Percentiles rank a stretch among this genome's conserved stretches.
phyloP scores from a whole-genome alignment of 1,284 basidiomycete species.

The Laetiporus sulphureus region DNA sequence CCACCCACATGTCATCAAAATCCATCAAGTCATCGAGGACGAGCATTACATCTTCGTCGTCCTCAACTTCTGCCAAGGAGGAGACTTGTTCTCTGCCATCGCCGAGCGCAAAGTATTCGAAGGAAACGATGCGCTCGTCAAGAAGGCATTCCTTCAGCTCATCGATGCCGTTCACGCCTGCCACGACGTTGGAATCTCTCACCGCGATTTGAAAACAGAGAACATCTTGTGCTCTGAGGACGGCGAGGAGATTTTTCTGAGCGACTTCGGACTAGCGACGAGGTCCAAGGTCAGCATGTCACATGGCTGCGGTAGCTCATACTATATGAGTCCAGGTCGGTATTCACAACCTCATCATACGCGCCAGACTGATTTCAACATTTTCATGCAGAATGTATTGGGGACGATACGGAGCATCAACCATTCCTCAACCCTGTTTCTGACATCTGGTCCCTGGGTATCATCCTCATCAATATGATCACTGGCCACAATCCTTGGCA shows the following conservation, averaged over 20 bases:
- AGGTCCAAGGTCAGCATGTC: constrained; percentile 37
- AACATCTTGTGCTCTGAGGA: constrained; percentile 51
- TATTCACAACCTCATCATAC: constrained; percentile 2
- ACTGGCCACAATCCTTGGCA: constrained; percentile 67
- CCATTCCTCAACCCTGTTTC: constrained; percentile 48
- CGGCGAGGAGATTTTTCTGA: constrained; percentile 42
- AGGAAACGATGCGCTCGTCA: constrained; percentile 40
- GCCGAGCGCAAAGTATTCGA: constrained; percentile 42
- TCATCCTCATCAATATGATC: constrained; percentile 59
- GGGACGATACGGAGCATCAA: constrained; percentile 26
- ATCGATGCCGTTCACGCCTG: constrained; percentile 56
- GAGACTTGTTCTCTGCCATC: constrained; percentile 64
- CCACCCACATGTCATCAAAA: constrained; percentile 52
- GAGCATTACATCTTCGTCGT: constrained; percentile 52
- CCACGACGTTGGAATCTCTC: constrained; percentile 53
- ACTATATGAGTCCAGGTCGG: constrained; percentile 57
- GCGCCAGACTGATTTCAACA: neutral
- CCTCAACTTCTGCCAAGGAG: constrained; percentile 54
- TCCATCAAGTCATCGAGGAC: constrained; percentile 54
- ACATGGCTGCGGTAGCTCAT: constrained; percentile 47
- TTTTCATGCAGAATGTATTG: constrained; percentile 46
- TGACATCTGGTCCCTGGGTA: constrained; percentile 70
- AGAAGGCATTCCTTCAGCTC: constrained; percentile 47
- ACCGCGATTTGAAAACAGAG: constrained; percentile 70
- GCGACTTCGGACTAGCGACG: constrained; percentile 71